phyloP scores from a whole-genome alignment of 495 filamentous ascomycete genomes.

The Annulohypoxylon stygium region DNA sequence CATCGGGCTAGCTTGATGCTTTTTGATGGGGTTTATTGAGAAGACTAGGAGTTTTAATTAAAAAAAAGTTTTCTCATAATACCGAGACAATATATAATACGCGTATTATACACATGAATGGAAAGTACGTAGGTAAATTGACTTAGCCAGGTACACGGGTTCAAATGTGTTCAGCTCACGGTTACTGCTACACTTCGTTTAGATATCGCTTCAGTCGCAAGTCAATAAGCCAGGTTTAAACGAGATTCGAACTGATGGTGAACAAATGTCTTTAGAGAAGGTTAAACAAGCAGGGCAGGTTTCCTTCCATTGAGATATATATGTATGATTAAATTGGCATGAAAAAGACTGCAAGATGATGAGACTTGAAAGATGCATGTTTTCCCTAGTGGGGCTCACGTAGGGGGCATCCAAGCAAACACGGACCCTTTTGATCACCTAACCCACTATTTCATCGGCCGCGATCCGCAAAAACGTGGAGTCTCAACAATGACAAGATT shows the following conservation, averaged over 20 bases:
- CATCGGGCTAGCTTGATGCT: not conserved
- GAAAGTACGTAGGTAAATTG: too few species aligned
- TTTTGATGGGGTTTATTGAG: not conserved
- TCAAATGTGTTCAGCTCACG: too few species aligned
- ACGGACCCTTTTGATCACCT: not conserved
- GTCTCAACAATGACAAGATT: not conserved
- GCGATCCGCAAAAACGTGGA: conserved; percentile 5
- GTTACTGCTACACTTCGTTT: too few species aligned
- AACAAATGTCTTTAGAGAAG: too few species aligned
- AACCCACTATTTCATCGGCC: not conserved
- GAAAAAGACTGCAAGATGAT: not conserved
- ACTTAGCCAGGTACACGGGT: too few species aligned
- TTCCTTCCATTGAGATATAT: not conserved
- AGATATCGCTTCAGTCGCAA: too few species aligned
- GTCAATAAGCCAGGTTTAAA: too few species aligned
- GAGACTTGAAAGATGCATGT: not conserved
- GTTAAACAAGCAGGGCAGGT: too few species aligned
- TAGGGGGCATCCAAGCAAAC: not conserved
- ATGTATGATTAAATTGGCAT: not conserved
- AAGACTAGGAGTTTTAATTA: not conserved
- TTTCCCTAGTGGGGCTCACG: not conserved
- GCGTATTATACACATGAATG: not conserved
- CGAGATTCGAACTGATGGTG: too few species aligned
- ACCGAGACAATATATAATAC: not conserved
- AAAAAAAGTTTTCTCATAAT: not conserved